These are phyloP conservation scores for Spathaspora sp. DNA, from an alignment of 805 yeast genomes.

Conservation along the genomic window DNA sequence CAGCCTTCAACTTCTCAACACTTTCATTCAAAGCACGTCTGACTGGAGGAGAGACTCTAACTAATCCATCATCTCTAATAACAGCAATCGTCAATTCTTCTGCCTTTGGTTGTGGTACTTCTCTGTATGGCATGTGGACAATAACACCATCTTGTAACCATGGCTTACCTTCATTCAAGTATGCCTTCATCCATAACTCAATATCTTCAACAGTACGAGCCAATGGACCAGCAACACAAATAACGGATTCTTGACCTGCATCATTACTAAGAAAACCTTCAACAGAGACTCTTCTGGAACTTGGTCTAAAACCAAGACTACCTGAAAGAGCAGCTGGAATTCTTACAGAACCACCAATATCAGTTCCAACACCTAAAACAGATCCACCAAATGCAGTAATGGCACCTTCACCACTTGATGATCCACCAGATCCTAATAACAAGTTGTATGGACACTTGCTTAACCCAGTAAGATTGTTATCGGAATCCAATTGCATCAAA, in stretches of 20 bases:
- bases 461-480: constrained; percentile 37
- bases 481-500: constrained; percentile 41
- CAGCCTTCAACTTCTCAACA: constrained; percentile 50
- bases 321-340: constrained; percentile 43
- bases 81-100: constrained; percentile 54
- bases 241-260: constrained; percentile 63
- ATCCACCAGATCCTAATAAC: constrained; percentile 39
- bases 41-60: constrained; percentile 66
- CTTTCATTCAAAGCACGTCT: constrained; percentile 52
- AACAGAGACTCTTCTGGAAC: constrained; percentile 28
- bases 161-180: constrained; percentile 61
- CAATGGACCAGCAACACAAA: constrained; percentile 67
- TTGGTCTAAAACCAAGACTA: constrained; percentile 39
- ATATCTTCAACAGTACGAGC: constrained; percentile 62
- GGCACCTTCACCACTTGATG: constrained; percentile 44
- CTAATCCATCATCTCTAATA: constrained; percentile 60
- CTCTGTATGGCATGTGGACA: constrained; percentile 52
- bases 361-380: constrained; percentile 38
- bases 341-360: constrained; percentile 43
- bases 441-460: constrained; percentile 37
- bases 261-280: constrained; percentile 51
- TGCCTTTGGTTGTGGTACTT: constrained; percentile 37
- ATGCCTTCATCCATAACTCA: constrained; percentile 64
- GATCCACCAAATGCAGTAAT: constrained; percentile 40
- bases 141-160: constrained; percentile 51